These are phyloP conservation scores for Wickerhamomyces alni DNA, from an alignment of 805 yeast species.

Conservation along the genomic window DNA sequence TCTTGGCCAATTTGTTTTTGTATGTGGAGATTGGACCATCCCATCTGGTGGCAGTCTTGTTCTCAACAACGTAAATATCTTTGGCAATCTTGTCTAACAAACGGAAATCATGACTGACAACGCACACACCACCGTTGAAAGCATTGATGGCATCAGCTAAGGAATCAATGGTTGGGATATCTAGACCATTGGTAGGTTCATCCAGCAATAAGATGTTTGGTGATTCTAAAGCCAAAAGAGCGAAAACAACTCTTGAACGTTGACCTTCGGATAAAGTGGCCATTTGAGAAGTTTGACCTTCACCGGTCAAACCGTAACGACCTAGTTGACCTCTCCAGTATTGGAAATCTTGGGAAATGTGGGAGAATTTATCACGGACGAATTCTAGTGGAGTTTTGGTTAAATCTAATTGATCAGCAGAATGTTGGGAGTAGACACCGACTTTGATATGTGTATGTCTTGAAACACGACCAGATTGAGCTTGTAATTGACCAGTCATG, in stretches of 20 bases:
- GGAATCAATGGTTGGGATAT: conserved; percentile 96
- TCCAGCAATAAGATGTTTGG: conserved; percentile 94
- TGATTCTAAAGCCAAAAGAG: conserved; percentile 87
- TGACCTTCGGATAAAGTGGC: conserved; percentile 98
- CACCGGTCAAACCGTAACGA: conserved; percentile 97
- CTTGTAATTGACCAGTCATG: conserved; percentile 90
- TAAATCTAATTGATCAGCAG: conserved; percentile 95
- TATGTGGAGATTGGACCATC: conserved; percentile 85
- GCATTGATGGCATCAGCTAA: conserved; percentile 92
- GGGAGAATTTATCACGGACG: conserved; percentile 88
- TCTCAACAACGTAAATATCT: conserved; percentile 93
- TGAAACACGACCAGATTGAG: conserved; percentile 93
- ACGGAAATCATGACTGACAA: conserved; percentile 98
- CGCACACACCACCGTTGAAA: conserved; percentile 97
- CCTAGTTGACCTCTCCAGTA: conserved; percentile 98
- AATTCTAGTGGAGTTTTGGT: conserved; percentile 94
- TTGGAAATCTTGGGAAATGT: conserved; percentile 94
- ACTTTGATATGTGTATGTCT: conserved; percentile 96
- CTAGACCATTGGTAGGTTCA: conserved; percentile 99
- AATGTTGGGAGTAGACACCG: conserved; percentile 98
- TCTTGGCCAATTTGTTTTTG: conserved; percentile 90
- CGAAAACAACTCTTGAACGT: conserved; percentile 98
- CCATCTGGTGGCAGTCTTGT: conserved; percentile 96
- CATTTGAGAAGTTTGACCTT: conserved; percentile 97
- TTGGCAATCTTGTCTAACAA: conserved; percentile 94